Evolutionary conservation across 1,284 basidiomycete genomes (phyloP).

Genomic region (Leccinum subrobustum): DNA sequence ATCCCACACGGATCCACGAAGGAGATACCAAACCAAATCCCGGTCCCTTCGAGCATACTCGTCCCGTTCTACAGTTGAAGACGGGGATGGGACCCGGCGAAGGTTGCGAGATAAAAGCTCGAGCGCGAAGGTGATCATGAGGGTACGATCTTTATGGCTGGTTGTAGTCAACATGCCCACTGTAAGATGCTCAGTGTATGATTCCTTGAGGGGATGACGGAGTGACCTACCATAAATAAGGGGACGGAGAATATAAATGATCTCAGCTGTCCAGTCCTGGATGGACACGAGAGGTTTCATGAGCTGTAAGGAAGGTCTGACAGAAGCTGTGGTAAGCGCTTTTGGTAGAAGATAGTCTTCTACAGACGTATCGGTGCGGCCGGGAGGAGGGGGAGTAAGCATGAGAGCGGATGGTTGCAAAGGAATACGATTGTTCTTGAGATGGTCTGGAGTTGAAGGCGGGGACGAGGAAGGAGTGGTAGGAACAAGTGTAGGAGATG

Average conservation of each 20-base stretch:
- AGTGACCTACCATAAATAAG: slow-evolving; percentile 65
- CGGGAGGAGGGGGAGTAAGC: slow-evolving; percentile 51
- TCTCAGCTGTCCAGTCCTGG: slow-evolving; percentile 71
- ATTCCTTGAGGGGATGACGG: slow-evolving; percentile 12
- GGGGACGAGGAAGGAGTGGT: slow-evolving; percentile 53
- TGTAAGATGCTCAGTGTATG: slow-evolving; percentile 25
- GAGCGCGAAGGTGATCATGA: slow-evolving; percentile 57
- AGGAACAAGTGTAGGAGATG: slow-evolving; percentile 57
- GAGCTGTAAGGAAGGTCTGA: slow-evolving; percentile 65
- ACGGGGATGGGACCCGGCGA: slow-evolving; percentile 60
- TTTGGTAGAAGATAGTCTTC: slow-evolving; percentile 81
- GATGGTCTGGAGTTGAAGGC: slow-evolving; percentile 66
- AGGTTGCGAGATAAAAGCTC: slow-evolving; percentile 67
- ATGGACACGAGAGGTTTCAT: slow-evolving; percentile 58
- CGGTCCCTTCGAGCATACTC: slow-evolving; percentile 84
- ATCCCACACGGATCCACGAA: slow-evolving; percentile 89
- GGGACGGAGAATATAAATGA: slow-evolving; percentile 65
- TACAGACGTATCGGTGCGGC: slow-evolving; percentile 51
- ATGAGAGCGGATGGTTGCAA: slow-evolving; percentile 53
- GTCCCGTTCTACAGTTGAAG: slow-evolving; percentile 63
- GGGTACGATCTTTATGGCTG: slow-evolving; percentile 45
- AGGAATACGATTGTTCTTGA: slow-evolving; percentile 74
- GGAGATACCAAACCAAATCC: slow-evolving; percentile 81
- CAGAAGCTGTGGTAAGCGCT: slow-evolving; percentile 66
- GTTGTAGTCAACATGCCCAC: slow-evolving; percentile 30